phyloP scores from a whole-genome alignment of 2,329 filamentous ascomycete genomes.

The Fusarium virguliforme region DNA sequence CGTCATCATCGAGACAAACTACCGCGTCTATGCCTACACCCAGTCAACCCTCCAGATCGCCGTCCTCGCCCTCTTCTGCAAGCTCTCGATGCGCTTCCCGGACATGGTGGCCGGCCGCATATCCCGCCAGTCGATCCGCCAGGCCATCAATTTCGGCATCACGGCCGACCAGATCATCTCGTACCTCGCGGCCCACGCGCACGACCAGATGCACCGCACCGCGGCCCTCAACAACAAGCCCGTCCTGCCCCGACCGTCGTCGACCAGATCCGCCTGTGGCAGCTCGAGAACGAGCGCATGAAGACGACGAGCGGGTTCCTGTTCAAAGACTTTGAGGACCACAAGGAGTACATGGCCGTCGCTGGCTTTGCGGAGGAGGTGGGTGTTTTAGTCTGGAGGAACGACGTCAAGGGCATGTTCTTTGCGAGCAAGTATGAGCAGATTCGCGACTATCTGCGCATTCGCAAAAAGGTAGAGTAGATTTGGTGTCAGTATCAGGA shows the following conservation, averaged over 20 bases:
- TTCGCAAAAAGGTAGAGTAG: conserved; percentile 69
- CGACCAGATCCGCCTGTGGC: conserved; percentile 97
- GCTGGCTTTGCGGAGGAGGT: conserved; percentile 89
- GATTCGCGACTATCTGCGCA: conserved; percentile 84
- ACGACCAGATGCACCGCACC: conserved; percentile 89
- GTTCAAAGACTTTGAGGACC: conserved; percentile 87
- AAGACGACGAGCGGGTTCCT: conserved; percentile 86
- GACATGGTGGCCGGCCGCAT: conserved; percentile 95
- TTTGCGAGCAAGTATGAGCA: conserved; percentile 95
- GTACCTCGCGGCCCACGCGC: conserved; percentile 92
- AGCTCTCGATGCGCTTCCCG: conserved; percentile 90
- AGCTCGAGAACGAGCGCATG: conserved; percentile 96
- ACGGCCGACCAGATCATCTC: conserved; percentile 95
- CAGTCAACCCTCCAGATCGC: conserved; percentile 94
- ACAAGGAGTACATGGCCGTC: conserved; percentile 79
- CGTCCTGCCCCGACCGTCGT: conserved; percentile 95
- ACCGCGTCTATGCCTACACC: conserved; percentile 97
- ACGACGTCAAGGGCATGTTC: conserved; percentile 84
- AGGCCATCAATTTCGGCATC: conserved; percentile 91
- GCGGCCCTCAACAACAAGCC: conserved; percentile 73
- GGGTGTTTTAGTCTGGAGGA: conserved; percentile 91
- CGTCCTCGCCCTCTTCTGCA: conserved; percentile 90
- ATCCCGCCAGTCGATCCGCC: conserved; percentile 88
- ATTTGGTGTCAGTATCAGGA: background rate
- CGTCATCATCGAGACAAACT: conserved; percentile 98